Base-by-base conservation (phyloP, 2,329 filamentous ascomycete genomes). In the Aspergillus novoparasiticus region DNA sequence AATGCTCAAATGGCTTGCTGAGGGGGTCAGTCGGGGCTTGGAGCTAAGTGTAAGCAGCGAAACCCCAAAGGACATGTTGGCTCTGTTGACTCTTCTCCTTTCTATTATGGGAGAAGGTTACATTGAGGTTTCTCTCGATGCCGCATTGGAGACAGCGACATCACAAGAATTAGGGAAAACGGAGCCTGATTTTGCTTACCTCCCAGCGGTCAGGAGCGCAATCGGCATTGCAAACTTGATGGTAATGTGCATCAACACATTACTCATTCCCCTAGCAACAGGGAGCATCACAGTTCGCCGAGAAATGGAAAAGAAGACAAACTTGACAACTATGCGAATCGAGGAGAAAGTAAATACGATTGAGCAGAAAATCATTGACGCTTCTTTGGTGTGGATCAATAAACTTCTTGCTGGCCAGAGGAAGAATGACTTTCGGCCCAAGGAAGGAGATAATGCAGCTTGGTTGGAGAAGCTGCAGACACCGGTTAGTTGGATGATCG, bases 1-100 rank as follows among this genome's bases (percentile, higher is more conserved):
- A 62, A 99, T 99, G 94, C 86, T 99, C 64, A 96, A 92, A 75
- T 99, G 95, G 95, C 83, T 99, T 46, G 95, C 95, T 2, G 95
- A 99, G 81, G 93, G 92, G 66, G 94, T 99, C 28, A 91, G 95
- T 45, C 86, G 95, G 66, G 93, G 93, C 0, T 84, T 99, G 11
- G 95, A 99, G 77, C 84, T 99, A n/a, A 93, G 92, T 28, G 90
- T 92, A 28, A 89, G 89, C 58, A 90, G 86, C 62, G 95, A 99
- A 70, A 97, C 93, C 5, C 93, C 95, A 19, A 98, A 96, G 77
- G 95, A 99, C 76, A 92, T 98, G 61, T 91, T 90, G 53, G 89
- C 92, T 64, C 85, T 98, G 28, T 85, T 97, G 39, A 91, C 90
- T 74, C 85, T 98, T 28, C 85, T 99, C 2, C 86, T 98, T 55